Conservation (phyloP, 345 rosid species). For the Sonneratia caseolaris region DNA sequence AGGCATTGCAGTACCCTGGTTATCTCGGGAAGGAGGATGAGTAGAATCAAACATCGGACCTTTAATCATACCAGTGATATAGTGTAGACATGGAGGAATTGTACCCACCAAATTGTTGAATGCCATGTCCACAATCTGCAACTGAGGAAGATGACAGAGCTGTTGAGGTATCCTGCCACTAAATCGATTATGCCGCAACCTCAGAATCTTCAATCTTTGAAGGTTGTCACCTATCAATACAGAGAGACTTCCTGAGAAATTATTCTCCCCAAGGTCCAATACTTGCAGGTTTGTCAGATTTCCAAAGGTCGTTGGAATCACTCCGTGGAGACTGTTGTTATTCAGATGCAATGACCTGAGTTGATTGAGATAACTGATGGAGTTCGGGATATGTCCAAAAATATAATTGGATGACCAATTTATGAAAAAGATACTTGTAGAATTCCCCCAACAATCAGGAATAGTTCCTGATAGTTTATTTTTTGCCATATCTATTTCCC, state of each 20-base stretch:
- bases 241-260: slow-evolving; percentile 8
- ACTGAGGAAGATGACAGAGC: slow-evolving; percentile 8
- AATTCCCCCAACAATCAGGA: slow-evolving; percentile 5
- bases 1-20: no score
- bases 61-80: neutral
- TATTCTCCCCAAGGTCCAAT: slow-evolving; percentile 10
- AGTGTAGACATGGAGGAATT: slow-evolving; percentile 3
- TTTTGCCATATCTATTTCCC: neutral
- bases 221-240: slow-evolving; percentile 13
- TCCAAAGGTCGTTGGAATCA: neutral
- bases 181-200: slow-evolving; percentile 9
- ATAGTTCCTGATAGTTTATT: slow-evolving; percentile 8
- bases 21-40: no score
- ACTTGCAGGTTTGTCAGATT: neutral
- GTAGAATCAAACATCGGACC: slow-evolving; percentile 5
- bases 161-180: slow-evolving; percentile 11
- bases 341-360: neutral
- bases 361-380: neutral
- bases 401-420: slow-evolving; percentile 3
- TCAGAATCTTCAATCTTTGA: neutral
- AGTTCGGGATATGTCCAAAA: slow-evolving; percentile 2
- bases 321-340: slow-evolving; percentile 8
- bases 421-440: neutral
- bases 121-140: slow-evolving; percentile 9
- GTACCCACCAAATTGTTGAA: neutral